Evolutionary conservation across 768 basidiomycete species (phyloP).

Genomic region (Mycena haematopus): DNA sequence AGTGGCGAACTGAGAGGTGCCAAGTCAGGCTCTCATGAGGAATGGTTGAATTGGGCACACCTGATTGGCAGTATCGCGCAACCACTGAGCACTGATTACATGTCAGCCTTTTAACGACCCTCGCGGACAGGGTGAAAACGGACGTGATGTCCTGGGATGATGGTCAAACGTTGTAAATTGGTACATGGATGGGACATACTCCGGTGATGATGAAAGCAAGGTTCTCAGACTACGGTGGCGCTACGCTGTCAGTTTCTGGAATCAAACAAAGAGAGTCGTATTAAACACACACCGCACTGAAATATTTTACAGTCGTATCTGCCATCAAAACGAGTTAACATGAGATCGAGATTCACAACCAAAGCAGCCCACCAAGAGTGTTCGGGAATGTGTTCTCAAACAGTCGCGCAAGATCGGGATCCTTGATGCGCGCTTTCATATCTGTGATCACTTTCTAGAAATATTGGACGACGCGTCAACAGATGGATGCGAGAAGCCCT

Average conservation of each 20-base stretch:
- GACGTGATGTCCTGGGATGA: not conserved
- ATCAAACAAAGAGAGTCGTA: too few relatives aligned
- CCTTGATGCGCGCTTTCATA: not conserved
- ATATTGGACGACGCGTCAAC: slow-evolving; percentile 87
- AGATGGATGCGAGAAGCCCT: slow-evolving; percentile 70
- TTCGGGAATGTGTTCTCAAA: not conserved
- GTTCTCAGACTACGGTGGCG: slow-evolving; percentile 53
- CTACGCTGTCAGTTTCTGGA: too few relatives aligned
- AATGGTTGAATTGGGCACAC: slow-evolving; percentile 58
- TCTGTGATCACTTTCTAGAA: not conserved
- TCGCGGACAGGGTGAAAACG: too few relatives aligned
- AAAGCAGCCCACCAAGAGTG: slow-evolving; percentile 37
- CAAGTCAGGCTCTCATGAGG: not conserved
- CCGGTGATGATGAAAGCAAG: slow-evolving; percentile 84
- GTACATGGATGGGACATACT: slow-evolving; percentile 51
- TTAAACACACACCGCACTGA: slow-evolving; percentile 42
- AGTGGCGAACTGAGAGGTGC: slow-evolving; percentile 60
- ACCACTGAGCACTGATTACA: slow-evolving; percentile 74
- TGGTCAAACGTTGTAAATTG: too few relatives aligned
- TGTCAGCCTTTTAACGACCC: too few relatives aligned
- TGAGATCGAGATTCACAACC: not conserved
- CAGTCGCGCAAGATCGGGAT: not conserved
- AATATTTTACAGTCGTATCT: slow-evolving; percentile 86
- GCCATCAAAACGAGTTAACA: not conserved
- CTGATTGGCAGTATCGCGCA: slow-evolving; percentile 85